Base-by-base conservation (phyloP, 208 protist genomes). In the Trypanosoma avium region DNA sequence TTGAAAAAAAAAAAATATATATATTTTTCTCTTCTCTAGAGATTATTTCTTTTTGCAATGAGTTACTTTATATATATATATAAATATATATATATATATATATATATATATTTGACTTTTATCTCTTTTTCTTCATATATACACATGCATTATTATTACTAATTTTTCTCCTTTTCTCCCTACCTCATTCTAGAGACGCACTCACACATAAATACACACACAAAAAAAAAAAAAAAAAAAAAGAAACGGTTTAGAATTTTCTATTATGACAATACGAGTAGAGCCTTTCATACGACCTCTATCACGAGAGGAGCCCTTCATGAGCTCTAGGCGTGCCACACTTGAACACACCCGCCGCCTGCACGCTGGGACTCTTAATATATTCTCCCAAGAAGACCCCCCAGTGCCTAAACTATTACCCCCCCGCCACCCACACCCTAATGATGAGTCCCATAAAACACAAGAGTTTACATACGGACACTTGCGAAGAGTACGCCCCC, bases 381-480 rank as follows among this genome's bases (percentile, higher is more conserved):
- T 78, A 19, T 78, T 78, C 35, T 47, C 65, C 1, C 5, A 15
- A 3, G 27, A 56, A 19, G 35, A 55, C 0, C 52, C 62, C 13
- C 13, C 8, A 12, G 10, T 30, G 1, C 12, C 62, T 0, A n/a
- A 9, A 17, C 12, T 46, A 32, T n/a, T 35, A 6, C 21, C 10
- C 13, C 15, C 10, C 19, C 47, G 30, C 9, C 56, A 57, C 22
- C 49, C 67, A 27, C 59, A 66, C 52, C 75, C 82, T 68, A 73
- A 73, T 66, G 82, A 84, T 48, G 75, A 86, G 43, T 90, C 84
- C 10, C 79, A 64, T 4, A 62, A 67, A 3, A 90, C 84, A 4
- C 71, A 53, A 3, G 84, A 94, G 71, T 94, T 94, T 40, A 62
- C 77, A 0, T 52, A 40, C 0, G 42, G 57, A 13, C 76, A 79